phyloP scores from a whole-genome alignment of 73 alveolate genomes.

The Tetrahymena elliotti region DNA sequence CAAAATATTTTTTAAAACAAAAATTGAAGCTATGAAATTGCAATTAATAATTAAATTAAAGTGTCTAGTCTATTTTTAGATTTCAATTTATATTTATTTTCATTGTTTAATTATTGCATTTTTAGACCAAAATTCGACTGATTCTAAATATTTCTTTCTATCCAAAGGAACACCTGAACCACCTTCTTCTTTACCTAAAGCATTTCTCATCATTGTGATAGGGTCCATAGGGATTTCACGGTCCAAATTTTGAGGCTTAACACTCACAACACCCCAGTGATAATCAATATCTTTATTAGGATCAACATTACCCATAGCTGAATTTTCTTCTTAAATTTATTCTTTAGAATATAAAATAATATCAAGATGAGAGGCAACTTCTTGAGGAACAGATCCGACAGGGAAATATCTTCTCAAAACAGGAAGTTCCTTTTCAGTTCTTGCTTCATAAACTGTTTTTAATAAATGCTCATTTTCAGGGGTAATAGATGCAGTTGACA shows the following conservation, averaged over 20 bases:
- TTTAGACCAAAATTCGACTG: conserved; percentile 90
- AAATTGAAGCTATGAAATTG: no score
- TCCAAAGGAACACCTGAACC: conserved; percentile 95
- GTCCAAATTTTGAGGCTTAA: conserved; percentile 85
- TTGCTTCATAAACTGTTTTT: conserved; percentile 76
- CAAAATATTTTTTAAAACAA: no score
- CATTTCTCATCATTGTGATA: conserved; percentile 96
- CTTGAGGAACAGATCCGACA: conserved; percentile 41
- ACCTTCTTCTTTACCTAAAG: conserved; percentile 93
- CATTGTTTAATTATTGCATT: conserved; percentile 72
- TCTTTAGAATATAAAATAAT: conserved; percentile 86
- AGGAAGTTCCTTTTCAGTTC: conserved; percentile 88
- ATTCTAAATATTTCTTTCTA: conserved; percentile 70
- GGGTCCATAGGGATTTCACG: conserved; percentile 95
- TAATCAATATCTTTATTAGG: conserved; percentile 71
- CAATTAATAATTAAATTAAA: not conserved
- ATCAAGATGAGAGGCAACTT: conserved; percentile 85
- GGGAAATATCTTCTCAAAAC: conserved; percentile 89
- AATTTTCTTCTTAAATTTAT: conserved; percentile 77
- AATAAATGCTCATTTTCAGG: conserved; percentile 72
- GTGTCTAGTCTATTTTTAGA: not conserved
- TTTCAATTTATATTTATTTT: not conserved
- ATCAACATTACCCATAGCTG: conserved; percentile 73
- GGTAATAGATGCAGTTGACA: conserved; percentile 72
- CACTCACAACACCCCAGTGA: conserved; percentile 90